These are phyloP conservation scores for Penicillium sp. DNA, from an alignment of 2,329 filamentous ascomycete species.

Conservation along the genomic window DNA sequence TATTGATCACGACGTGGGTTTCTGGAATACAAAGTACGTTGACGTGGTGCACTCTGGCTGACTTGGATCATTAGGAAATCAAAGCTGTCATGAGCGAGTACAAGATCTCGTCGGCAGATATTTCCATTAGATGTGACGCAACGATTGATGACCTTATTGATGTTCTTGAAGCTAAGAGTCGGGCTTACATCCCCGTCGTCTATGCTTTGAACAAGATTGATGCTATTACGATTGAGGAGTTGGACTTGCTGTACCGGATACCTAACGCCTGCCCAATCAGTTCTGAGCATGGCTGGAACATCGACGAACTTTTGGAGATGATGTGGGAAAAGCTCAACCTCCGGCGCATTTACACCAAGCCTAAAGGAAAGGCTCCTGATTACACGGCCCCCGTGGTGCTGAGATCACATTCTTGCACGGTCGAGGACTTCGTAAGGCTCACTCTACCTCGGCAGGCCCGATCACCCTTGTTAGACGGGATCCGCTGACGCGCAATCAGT, in stretches of 20 bases:
- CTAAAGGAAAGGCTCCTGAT: slow-evolving; percentile 88
- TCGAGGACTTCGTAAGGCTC: slow-evolving; percentile 97
- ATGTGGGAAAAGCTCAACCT: slow-evolving; percentile 98
- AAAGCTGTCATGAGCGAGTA: slow-evolving; percentile 97
- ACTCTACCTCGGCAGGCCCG: too few species aligned
- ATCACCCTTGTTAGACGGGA: neutral
- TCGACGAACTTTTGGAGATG: slow-evolving; percentile 89
- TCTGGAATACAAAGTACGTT: too few species aligned
- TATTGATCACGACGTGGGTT: slow-evolving; percentile 71
- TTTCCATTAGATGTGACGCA: slow-evolving; percentile 93
- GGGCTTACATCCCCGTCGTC: slow-evolving; percentile 96
- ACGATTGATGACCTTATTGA: slow-evolving; percentile 97
- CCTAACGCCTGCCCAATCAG: slow-evolving; percentile 95
- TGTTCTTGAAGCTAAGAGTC: slow-evolving; percentile 82
- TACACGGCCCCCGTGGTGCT: slow-evolving; percentile 87
- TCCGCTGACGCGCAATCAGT: slow-evolving; percentile 50
- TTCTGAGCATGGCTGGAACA: slow-evolving; percentile 94
- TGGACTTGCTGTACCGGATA: slow-evolving; percentile 91
- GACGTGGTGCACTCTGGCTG: too few species aligned
- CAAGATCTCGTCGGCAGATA: slow-evolving; percentile 89
- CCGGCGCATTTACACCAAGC: slow-evolving; percentile 91
- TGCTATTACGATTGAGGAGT: slow-evolving; percentile 91
- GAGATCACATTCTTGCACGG: slow-evolving; percentile 68
- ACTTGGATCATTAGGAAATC: slow-evolving; percentile 79
- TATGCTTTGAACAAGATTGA: slow-evolving; percentile 99